Base-by-base conservation (phyloP, 352 stramenopile genomes). In the Pythium rishiriense region DNA sequence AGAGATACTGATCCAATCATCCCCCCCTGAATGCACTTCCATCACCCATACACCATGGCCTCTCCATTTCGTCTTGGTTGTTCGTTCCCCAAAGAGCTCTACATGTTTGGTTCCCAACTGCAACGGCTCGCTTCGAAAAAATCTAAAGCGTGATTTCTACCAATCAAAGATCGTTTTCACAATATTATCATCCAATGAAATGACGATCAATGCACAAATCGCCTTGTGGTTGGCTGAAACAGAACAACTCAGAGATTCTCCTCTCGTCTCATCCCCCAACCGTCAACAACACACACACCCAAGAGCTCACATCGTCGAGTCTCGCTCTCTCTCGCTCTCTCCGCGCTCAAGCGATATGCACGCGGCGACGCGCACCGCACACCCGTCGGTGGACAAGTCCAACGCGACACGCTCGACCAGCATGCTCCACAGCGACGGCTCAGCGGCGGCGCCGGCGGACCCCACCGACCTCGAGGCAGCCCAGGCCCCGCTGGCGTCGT, bases 391-490 rank as follows among this genome's bases (percentile, higher is more conserved):
- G 35, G 41, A 46, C 5, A 46, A 46, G 17, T 8, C 17, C 2
- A 46, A 46, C 17, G 8, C 15, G 17, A 46, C 17, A 1, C 41
- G 25, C 41, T 46, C n/a, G 17, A 25, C 41, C 3, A 46, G 41
- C n/a, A 62, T 62, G 55, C 43, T 29, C n/a, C 55, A 39, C 43
- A 54, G 37, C 5, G 11, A 53, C 1, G 22, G 35, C 3, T 15
- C n/a, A 9, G n/a, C 43, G 11, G 9, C 43, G 1, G 28, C 28
- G 21, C n/a, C 15, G 35, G 33, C 37, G 15, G 47, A 57, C 1
- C 25, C 52, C 19, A 10, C 10, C 31, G 58, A 64, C 45, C n/a
- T 64, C 2, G 58, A 64, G 48, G 58, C 47, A 2, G 46, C 47
- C 42, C 37, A 51, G 33, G 54, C 14, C 29, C 49, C 29, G 19